Conservation (phyloP, 495 filamentous ascomycete genomes). For the Podospora pseudopauciseta region DNA sequence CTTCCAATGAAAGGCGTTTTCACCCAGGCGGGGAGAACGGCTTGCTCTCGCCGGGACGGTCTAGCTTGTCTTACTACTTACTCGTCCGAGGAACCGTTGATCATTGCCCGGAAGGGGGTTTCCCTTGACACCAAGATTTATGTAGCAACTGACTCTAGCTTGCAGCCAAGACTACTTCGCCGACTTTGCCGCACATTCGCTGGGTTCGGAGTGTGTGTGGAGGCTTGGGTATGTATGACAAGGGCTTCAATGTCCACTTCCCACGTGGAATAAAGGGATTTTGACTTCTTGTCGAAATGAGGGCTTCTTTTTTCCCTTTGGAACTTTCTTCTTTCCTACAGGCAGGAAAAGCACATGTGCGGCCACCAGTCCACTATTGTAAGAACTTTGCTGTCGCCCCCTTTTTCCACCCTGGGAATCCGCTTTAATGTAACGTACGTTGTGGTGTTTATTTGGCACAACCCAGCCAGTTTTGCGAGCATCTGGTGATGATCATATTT, state of each 20-base stretch:
- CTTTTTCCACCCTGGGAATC: not conserved
- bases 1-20: not conserved
- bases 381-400: not conserved
- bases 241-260: not conserved
- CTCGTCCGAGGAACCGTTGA: not conserved
- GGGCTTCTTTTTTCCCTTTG: not conserved
- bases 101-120: not conserved
- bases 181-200: not conserved
- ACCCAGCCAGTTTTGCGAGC: not conserved
- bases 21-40: not conserved
- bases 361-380: not conserved
- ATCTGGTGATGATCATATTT: not conserved
- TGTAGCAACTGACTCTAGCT: not conserved
- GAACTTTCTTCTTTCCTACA: not conserved
- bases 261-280: conserved; percentile 6
- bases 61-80: not conserved
- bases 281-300: not conserved
- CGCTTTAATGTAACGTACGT: not conserved
- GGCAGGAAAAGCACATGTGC: not conserved
- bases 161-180: not conserved
- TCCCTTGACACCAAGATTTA: not conserved
- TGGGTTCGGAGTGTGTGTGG: not conserved
- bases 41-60: not conserved
- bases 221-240: not conserved
- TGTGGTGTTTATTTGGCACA: not conserved